Evolutionary conservation across 139 green algal species (phyloP), one percentile per base, ranked within the genome.

Genomic region (Ettlia oleoabundans): DNA sequence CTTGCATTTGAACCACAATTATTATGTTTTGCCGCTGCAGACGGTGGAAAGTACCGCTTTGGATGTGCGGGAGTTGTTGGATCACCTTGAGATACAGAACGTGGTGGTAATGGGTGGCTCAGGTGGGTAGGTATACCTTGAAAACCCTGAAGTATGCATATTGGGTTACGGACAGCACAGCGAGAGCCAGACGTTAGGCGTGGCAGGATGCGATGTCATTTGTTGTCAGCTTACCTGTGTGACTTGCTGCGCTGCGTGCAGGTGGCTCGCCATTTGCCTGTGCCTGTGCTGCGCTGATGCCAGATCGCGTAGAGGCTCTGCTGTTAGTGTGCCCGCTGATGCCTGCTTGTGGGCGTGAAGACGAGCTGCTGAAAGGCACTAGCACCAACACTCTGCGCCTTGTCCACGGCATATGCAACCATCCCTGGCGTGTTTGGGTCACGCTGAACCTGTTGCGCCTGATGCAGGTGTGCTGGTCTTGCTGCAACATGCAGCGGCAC

Each of bases 301-400:
- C 41, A 0, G 43, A 55, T 4, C 77, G 77, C 1, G 64, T 62
- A 2, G 38, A 66, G 43, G 77, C 41, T 18, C 77, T 82, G 77
- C 64, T 82, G 77, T 63, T 82, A 32, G 42, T 82, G 21, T 76
- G 77, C 77, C 77, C 77, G 1, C 63, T 82, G 32, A 38, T 62
- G 43, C 77, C 77, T 18, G 40, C 73, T 7, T 35, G 32, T 3
- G 73, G 73, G 35, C 53, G 73, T 0, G 73, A 80, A 37, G 35
- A 40, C 38, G 22, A 80, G 73, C 73, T 80, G 33, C 35, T 69
- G 53, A 3, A 22, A 1, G 73, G 73, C 4, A 24, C 28, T 35
- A 38, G 52, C 24, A 51, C 51, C 4, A 35, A 51, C 26, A 80
- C 8, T 19, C 73, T 69, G 30, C 73, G 73, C 33, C 51, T 80